Evolutionary conservation across 805 yeast species (phyloP), one percentile per base, ranked within the genome.

Genomic region (Yueomyces sinensis): DNA sequence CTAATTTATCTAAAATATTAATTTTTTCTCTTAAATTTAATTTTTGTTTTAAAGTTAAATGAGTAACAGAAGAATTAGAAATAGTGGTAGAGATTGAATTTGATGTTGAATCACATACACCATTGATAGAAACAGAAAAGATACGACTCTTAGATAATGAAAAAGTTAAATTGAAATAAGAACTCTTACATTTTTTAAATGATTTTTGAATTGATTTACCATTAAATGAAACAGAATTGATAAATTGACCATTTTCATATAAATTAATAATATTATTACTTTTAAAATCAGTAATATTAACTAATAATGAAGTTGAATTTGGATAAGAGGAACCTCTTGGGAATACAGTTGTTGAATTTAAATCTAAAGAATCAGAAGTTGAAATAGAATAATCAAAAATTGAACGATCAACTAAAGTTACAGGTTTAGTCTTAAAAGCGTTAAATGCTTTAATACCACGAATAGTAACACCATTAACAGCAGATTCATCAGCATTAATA

Each of bases 401-500:
- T 1, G 76, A 54, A 36, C 68, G 68, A 37, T 82, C 93, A 23
- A 68, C 49, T 3, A 83, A 64, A 17, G 63, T 58, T 32, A 83
- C 66, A 9, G 54, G 50, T 45, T 72, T 72, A 5, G 81, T 66
- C 44, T 76, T 72, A 54, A 75, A 78, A 46, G 75, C 68, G 28
- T 74, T 68, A n/a, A 84, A 73, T 27, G 83, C 62, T 32, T 74
- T 66, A 29, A 84, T 79, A 16, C 91, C 97, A 43, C 86, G 70
- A 27, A 81, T 62, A n/a, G 95, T 74, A 2, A 93, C 74, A 33
- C 98, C 98, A 46, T 82, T 66, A 13, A 83, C 95, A 34, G 83
- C 83, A 31, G 96, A 76, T 61, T 91, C 98, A 58, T 91, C 98
- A 0, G 98, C 91, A 56, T 91, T 91, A 31, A 91, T 93, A 34